These are phyloP conservation scores for Saitozyma sp. DNA, from an alignment of 768 basidiomycete species.

Conservation along the genomic window DNA sequence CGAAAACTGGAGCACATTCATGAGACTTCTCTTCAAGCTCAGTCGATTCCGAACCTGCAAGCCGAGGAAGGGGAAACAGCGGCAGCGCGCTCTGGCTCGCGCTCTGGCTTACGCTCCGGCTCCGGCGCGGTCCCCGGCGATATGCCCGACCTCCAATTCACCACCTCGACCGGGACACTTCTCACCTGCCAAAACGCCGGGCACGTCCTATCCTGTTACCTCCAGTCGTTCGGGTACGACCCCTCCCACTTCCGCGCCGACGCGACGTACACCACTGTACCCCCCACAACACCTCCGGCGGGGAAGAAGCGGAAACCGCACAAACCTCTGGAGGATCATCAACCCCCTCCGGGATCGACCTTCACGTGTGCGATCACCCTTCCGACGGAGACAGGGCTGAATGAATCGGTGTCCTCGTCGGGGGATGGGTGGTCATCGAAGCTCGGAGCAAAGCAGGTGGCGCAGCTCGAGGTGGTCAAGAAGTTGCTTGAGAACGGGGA, in stretches of 20 bases:
- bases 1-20: no score
- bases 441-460: slow-evolving; percentile 26
- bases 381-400: slow-evolving; percentile 8
- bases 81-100: no score
- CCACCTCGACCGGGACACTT: slow-evolving; percentile 11
- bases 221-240: slow-evolving; percentile 21
- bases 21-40: no score
- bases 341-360: slow-evolving; percentile 14
- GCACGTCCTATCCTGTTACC: slow-evolving; percentile 12
- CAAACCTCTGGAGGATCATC: slow-evolving; percentile 2
- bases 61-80: no score
- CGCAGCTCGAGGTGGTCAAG: slow-evolving; percentile 17
- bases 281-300: background rate
- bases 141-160: background rate
- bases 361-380: slow-evolving; percentile 22
- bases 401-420: background rate
- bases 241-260: slow-evolving; percentile 4
- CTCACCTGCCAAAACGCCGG: slow-evolving; percentile 25
- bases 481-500: slow-evolving; percentile 18
- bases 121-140: no score
- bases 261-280: slow-evolving; percentile 6
- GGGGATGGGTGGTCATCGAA: slow-evolving; percentile 18
- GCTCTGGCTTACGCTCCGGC: no score
- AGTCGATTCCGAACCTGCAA: no score
- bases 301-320: background rate